Evolutionary conservation across 768 basidiomycete species (phyloP).

Genomic region (Trametes cinnabarina): DNA sequence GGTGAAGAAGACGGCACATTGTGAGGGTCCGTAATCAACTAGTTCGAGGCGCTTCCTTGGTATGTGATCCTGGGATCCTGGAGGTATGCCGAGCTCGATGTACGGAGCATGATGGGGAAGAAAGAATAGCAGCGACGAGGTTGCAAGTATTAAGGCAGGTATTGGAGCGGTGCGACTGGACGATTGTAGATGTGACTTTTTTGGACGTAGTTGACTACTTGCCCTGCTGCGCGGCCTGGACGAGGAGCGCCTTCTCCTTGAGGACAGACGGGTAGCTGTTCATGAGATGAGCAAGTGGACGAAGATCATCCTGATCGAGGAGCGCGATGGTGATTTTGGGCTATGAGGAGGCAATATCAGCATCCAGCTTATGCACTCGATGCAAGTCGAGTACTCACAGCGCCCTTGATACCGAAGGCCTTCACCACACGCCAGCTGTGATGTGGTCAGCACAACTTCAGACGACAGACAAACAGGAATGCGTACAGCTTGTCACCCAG

Average conservation of each 20-base stretch:
- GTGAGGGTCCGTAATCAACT: neutral
- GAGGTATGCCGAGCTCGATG: conserved; percentile 3
- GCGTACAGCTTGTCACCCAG: conserved; percentile 27
- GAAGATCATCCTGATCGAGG: conserved; percentile 82
- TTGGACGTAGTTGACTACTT: conserved; percentile 16
- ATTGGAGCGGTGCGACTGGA: neutral
- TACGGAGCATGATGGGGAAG: neutral
- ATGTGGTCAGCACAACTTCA: neutral
- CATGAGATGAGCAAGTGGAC: conserved; percentile 80
- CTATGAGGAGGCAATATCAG: conserved; percentile 33
- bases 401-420: conserved; percentile 77
- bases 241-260: conserved; percentile 65
- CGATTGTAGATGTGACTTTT: neutral
- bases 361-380: neutral
- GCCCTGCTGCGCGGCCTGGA: conserved; percentile 19
- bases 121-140: neutral
- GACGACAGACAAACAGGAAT: conserved; percentile 5
- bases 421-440: conserved; percentile 57
- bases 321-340: conserved; percentile 84
- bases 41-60: neutral
- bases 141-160: neutral
- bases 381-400: conserved; percentile 44
- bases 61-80: conserved; percentile 12
- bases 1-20: neutral
- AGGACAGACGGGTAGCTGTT: conserved; percentile 81